Evolutionary conservation across 345 rosid species (phyloP), one percentile per base, ranked within the genome.

Genomic region (Hibiscus mutabilis): DNA sequence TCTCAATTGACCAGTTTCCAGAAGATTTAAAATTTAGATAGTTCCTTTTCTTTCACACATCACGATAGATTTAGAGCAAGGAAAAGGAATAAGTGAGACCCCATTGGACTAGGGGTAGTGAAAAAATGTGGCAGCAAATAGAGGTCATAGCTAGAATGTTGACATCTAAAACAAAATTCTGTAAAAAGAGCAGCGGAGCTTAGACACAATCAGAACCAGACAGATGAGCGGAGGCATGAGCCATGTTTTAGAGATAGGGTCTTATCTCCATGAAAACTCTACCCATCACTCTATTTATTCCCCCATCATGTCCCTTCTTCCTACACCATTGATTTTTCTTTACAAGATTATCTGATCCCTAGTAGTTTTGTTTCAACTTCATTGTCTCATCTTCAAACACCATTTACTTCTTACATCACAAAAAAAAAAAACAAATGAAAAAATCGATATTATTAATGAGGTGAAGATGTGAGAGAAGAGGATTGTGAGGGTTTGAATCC

Each of bases 181-280:
- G 4, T 21, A 11, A 21, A 42, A 13, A n/a, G 18, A 40, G 68
- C 2, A 40, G 33, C 31, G 6, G 68, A 19, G 29, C 18, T 37
- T 27, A 40, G 29, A 42, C 29, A 42, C n/a, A 22, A 19, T 5
- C 2, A 10, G 29, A 2, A 57, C 2, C 61, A n/a, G 31, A 22
- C 53, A 42, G 6, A 22, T 3, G 1, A 66, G 35, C 37, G 5
- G 29, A 37, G 51, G 9, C 56, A 70, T 58, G 24, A 24, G 35
- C 55, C 69, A 42, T 70, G 64, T 56, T 56, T 69, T 59, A 60
- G 19, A 70, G 73, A 70, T 70, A 70, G 56, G 69, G 21, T 2
- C 69, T 66, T 66, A 66, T 66, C 69, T 44, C 53, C 27, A 65
- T 44, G 35, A 58, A 58, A 2, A 42, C 46, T 42, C 51, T 19